Base-by-base conservation (phyloP, 768 basidiomycete species). In the Solioccasus polychromus region DNA sequence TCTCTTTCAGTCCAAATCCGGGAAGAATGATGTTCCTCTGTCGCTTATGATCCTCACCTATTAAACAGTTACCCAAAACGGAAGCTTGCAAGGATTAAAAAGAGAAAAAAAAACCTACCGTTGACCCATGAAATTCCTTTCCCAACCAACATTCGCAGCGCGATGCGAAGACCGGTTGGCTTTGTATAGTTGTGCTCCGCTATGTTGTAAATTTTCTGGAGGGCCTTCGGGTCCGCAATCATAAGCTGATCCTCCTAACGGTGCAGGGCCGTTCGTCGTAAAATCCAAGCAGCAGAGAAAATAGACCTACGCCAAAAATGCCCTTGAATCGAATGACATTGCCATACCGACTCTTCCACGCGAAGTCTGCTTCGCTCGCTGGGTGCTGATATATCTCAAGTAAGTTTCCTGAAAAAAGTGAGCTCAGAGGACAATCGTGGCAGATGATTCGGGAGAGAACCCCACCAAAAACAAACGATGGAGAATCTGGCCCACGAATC, bases 21-120 rank as follows among this genome's bases (percentile, higher is more conserved):
- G 78, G 78, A 35, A 76, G 63, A 71, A 80, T 71, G 14, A 79
- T 67, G 49, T 66, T 76, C 45, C 76, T 63, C 39, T 81, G 79
- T 40, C 79, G 69, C 50, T 65, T 75, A 47, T 82, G 80, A 20
- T 62, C 71, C 20, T 70, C 60, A 3, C 70, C 63, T 64, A 28
- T 18, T n/a, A 35, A 20, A 25, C 3, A 15, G n/a, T 59, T 10
- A 35, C 22, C 28, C 22, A 34, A 31, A 39, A 28, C 63, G 67
- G 20, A 4, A 10, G 17, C n/a, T 9, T 14, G 10, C 12, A 34
- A 34, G 18, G 10, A 8, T 34, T 34, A 18, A 6, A 11, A 6
- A 26, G 20, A 24, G 1, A 3, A 2, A 28, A 39, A 14, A 34
- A 17, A 5, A 34, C 14, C 4, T 42, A 74, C 72, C 72, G 7